Base-by-base conservation (phyloP, 2,329 filamentous ascomycete genomes). In the Nigrospora sphaerica region DNA sequence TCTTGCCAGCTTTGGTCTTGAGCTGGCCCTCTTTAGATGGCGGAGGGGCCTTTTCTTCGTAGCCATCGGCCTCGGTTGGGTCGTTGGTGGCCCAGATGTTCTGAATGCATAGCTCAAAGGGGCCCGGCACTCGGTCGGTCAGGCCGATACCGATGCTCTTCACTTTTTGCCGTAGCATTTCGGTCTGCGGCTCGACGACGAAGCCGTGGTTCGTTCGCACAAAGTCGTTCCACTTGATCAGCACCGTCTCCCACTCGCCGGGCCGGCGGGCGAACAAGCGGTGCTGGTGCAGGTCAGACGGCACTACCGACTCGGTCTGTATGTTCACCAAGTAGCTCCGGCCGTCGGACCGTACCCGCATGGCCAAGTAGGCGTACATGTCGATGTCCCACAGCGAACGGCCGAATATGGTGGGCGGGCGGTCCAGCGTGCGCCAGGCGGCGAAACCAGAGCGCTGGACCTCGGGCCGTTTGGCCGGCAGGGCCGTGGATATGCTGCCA, bases 211-310 rank as follows among this genome's bases (percentile, higher is more conserved):
- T 97, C 13, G 93, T 98, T 52, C 93, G 78, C 49, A 98, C 92
- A 67, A 98, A 97, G 54, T 95, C 89, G 56, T 84, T 85, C 78
- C 91, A 93, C 51, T 86, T 86, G 52, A 98, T 85, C 40, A 95
- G 67, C n/a, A 96, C 79, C 2, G 93, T 96, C 74, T 98, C 92
- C 93, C 93, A 98, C 58, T 91, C 78, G 1, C 90, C 90, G 0
- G 87, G 83, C 10, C 80, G 79, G 59, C 83, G 85, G 10, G 85
- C 77, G 56, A 89, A 95, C 5, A 98, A 69, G 42, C 93, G 77
- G 66, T 98, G 93, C 64, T 98, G 93, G 65, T 97, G 93, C 52
- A 98, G 75, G 64, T 98, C 93, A n/a, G 90, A 92, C 12, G 89
- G 87, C 41, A 95, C 88, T 46, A 98, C 84, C 2, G 87, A 88